Percentiles rank a stretch among this genome's conserved stretches.
phyloP scores from a whole-genome alignment of 306 rosid genomes.

The Carpinus fangiana region DNA sequence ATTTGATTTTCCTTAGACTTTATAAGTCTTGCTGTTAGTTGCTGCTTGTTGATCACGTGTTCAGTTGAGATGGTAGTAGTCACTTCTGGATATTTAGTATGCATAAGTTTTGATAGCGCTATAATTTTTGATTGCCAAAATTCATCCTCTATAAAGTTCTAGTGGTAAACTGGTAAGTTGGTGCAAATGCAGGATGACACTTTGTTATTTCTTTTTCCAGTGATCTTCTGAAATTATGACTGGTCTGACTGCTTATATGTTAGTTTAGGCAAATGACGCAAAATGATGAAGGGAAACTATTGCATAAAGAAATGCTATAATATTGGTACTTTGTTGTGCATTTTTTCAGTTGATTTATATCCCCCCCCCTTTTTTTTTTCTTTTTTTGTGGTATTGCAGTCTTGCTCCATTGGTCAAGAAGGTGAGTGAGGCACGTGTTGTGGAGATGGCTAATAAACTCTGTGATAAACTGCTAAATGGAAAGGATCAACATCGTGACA shows the following conservation, averaged over 20 bases:
- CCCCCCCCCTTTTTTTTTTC: conserved; percentile 8
- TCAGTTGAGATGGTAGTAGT: background rate
- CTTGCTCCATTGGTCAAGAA: conserved; percentile 96
- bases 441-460: conserved; percentile 81
- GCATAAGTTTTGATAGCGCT: background rate
- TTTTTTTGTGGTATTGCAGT: conserved; percentile 42
- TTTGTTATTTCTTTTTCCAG: background rate
- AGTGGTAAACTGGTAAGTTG: background rate
- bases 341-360: background rate
- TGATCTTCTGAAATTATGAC: background rate
- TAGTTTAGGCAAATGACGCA: background rate
- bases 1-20: background rate
- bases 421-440: conserved; percentile 78
- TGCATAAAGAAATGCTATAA: background rate
- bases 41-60: background rate
- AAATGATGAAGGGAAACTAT: background rate
- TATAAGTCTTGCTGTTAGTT: background rate
- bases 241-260: background rate
- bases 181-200: background rate
- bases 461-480: conserved; percentile 86
- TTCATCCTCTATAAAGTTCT: background rate
- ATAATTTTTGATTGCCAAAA: background rate
- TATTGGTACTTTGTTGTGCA: background rate
- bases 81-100: background rate
- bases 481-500: conserved; percentile 93